Evolutionary conservation across 257 asterid genomes (phyloP).

Genomic region (Echites panduratus): DNA sequence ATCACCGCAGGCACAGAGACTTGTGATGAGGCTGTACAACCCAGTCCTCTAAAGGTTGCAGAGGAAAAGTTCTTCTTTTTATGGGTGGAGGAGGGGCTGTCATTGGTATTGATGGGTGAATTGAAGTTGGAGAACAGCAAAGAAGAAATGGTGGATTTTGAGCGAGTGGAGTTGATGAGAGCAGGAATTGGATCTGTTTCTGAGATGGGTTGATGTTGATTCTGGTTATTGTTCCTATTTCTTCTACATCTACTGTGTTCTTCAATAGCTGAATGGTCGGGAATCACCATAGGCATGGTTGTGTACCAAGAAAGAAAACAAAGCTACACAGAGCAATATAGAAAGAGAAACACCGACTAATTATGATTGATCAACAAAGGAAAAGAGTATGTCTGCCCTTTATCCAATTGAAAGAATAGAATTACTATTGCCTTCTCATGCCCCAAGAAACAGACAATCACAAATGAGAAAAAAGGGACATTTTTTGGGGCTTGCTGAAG

Average conservation of each 20-base stretch:
- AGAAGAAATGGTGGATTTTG: slow-evolving; percentile 72
- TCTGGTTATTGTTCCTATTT: slow-evolving; percentile 40
- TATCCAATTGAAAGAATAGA: neutral
- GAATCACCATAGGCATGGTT: slow-evolving; percentile 20
- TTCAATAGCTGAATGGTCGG: slow-evolving; percentile 37
- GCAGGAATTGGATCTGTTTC: slow-evolving; percentile 50
- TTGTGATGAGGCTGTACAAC: slow-evolving; percentile 82
- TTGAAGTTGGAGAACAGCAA: slow-evolving; percentile 32
- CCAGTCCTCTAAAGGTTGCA: slow-evolving; percentile 70
- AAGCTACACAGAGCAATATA: neutral
- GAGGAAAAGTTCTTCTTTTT: slow-evolving; percentile 71
- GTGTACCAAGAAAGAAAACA: neutral
- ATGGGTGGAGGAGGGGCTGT: slow-evolving; percentile 27
- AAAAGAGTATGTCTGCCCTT: neutral
- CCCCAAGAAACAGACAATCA: slow-evolving; percentile 1
- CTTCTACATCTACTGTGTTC: slow-evolving; percentile 43
- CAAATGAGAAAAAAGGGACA: neutral
- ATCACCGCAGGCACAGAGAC: slow-evolving; percentile 88
- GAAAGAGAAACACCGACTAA: neutral
- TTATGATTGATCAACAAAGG: slow-evolving; percentile 4
- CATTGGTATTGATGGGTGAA: slow-evolving; percentile 22
- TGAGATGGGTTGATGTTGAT: slow-evolving; percentile 20
- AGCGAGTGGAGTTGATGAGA: slow-evolving; percentile 26
- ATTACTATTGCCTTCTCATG: neutral
- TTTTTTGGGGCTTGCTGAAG: neutral